A percentile compares a stretch with the other conserved stretches of the same genome.
phyloP scores from a whole-genome alignment of 2,329 filamentous ascomycete genomes.

The Cladosporium velox region DNA sequence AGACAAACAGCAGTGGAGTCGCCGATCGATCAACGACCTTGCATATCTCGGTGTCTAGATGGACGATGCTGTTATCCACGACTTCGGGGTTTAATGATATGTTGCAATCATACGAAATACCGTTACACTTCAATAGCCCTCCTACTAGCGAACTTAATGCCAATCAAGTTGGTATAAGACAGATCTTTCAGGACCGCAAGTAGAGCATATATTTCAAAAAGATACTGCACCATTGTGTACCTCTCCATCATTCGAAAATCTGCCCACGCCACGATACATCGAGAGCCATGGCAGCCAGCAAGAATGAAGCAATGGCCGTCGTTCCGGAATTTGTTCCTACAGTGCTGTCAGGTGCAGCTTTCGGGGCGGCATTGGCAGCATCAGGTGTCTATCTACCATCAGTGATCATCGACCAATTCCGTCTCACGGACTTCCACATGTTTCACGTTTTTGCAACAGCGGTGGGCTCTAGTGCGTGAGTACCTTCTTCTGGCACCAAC shows the following conservation, averaged over 20 bases:
- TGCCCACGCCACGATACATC: background rate
- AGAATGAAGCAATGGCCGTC: background rate
- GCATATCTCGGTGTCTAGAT: background rate
- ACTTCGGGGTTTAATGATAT: background rate
- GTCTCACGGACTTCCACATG: slow-evolving; percentile 65
- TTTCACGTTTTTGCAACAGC: slow-evolving; percentile 64
- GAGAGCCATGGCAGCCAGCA: background rate
- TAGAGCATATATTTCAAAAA: background rate
- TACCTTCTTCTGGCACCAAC: slow-evolving; percentile 20
- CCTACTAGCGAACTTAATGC: background rate
- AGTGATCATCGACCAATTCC: slow-evolving; percentile 63
- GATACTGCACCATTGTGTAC: background rate
- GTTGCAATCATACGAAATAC: background rate
- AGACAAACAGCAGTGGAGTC: background rate
- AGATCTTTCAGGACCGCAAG: background rate
- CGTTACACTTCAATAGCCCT: background rate
- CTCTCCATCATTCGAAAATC: background rate
- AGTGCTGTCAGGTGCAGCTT: slow-evolving; percentile 51
- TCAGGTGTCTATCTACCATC: slow-evolving; percentile 60
- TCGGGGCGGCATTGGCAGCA: slow-evolving; percentile 62
- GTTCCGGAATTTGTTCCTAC: background rate
- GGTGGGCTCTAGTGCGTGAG: slow-evolving; percentile 63
- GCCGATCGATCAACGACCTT: background rate
- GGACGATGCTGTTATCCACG: background rate
- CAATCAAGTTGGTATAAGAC: background rate